A percentile compares a stretch with the other conserved stretches of the same genome.
These are phyloP conservation scores for Galerina marginata DNA, from an alignment of 768 basidiomycete species.

Conservation along the genomic window DNA sequence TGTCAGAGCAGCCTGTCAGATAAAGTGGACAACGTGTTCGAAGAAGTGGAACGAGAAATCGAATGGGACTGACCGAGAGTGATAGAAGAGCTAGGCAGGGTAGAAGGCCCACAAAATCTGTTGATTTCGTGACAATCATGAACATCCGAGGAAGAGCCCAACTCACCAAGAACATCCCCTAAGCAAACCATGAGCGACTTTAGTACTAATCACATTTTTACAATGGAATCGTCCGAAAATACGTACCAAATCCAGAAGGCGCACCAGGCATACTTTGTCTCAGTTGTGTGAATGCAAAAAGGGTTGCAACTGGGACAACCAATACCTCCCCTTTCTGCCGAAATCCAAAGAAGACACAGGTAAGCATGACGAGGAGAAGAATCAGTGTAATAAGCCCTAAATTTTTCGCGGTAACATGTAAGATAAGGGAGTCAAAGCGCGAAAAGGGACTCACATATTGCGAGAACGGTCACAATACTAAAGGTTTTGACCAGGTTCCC, in stretches of 20 bases:
- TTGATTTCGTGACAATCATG: not conserved
- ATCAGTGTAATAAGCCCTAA: conserved; percentile 31
- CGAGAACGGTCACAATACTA: conserved; percentile 26
- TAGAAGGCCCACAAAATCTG: conserved; percentile 29
- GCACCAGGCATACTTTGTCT: conserved; percentile 31
- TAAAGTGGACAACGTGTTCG: not conserved
- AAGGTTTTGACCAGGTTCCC: conserved; percentile 27
- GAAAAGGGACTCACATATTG: conserved; percentile 20
- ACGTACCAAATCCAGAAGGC: conserved; percentile 27
- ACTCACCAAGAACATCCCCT: conserved; percentile 26
- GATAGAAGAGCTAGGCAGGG: conserved; percentile 29
- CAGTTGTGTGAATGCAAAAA: conserved; percentile 31
- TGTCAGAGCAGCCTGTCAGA: conserved; percentile 24
- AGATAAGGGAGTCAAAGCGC: not conserved
- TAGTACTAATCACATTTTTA: not conserved
- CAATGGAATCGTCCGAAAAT: not conserved
- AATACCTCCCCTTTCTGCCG: conserved; percentile 28
- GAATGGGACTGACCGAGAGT: conserved; percentile 21
- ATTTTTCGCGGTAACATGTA: not conserved
- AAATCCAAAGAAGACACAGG: conserved; percentile 32
- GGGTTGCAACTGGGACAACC: conserved; percentile 33
- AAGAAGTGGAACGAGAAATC: no score
- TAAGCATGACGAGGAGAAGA: conserved; percentile 30
- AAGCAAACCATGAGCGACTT: not conserved
- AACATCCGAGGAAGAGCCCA: not conserved